phyloP scores from a whole-genome alignment of 2,329 filamentous ascomycete genomes.

The Clonostachys solani region DNA sequence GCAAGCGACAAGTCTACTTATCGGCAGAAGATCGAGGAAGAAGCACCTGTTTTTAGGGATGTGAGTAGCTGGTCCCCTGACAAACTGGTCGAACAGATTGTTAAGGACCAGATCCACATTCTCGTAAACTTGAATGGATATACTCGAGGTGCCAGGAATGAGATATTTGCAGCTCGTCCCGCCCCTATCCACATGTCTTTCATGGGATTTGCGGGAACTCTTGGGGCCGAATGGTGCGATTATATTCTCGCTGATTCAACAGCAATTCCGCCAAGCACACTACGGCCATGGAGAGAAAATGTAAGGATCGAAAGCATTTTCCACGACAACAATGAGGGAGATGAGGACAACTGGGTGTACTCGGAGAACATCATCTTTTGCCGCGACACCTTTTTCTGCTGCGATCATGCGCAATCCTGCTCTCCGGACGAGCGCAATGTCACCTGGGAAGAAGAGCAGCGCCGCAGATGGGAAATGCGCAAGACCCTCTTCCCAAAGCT shows the following conservation, averaged over 20 bases:
- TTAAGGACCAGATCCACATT: slow-evolving; percentile 85
- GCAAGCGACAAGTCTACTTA: slow-evolving; percentile 85
- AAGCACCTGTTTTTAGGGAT: slow-evolving; percentile 88
- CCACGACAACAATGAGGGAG: slow-evolving; percentile 60
- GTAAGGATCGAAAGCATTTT: slow-evolving; percentile 68
- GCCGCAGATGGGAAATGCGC: slow-evolving; percentile 83
- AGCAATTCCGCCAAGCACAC: slow-evolving; percentile 76
- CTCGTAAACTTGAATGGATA: slow-evolving; percentile 98
- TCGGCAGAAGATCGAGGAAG: slow-evolving; percentile 86
- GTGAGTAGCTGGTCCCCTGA: slow-evolving; percentile 85
- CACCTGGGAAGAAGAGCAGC: slow-evolving; percentile 81
- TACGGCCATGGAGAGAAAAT: slow-evolving; percentile 76
- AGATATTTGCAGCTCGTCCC: slow-evolving; percentile 91
- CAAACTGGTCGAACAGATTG: slow-evolving; percentile 78
- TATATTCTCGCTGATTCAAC: slow-evolving; percentile 90
- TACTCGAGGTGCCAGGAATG: slow-evolving; percentile 92
- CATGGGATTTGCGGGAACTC: slow-evolving; percentile 95
- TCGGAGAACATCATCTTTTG: slow-evolving; percentile 96
- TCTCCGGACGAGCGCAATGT: slow-evolving; percentile 63
- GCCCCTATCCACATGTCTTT: slow-evolving; percentile 99
- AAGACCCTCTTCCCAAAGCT: slow-evolving; percentile 85
- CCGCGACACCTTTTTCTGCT: slow-evolving; percentile 95
- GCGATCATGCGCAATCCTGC: slow-evolving; percentile 90
- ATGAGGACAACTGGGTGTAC: slow-evolving; percentile 83
- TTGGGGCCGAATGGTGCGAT: slow-evolving; percentile 98